Percentiles rank a stretch among this genome's conserved stretches.
Evolutionary conservation across 1,284 basidiomycete genomes (phyloP).

Genomic region (Exsudoporus floridanus): DNA sequence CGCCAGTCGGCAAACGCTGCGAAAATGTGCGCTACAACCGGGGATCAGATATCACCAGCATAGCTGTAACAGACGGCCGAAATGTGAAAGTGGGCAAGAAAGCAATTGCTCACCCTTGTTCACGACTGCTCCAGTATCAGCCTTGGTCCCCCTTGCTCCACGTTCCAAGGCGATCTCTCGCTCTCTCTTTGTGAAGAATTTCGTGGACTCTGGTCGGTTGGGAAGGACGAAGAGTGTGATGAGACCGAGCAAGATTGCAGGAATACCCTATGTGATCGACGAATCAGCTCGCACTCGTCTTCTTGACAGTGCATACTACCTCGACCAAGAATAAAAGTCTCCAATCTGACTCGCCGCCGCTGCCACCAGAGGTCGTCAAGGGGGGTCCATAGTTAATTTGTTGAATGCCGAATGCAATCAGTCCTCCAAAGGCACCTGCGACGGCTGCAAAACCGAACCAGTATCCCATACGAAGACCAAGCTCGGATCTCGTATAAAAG

Average conservation of each 20-base stretch:
- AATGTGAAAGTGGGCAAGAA: not conserved
- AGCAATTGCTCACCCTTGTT: conserved; percentile 53
- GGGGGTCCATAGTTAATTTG: conserved; percentile 43
- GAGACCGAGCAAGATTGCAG: conserved; percentile 70
- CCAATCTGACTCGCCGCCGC: conserved; percentile 46
- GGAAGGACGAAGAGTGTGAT: conserved; percentile 68
- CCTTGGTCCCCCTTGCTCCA: conserved; percentile 66
- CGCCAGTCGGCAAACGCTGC: conserved; percentile 69
- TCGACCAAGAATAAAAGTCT: conserved; percentile 76
- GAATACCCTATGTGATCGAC: conserved; percentile 49
- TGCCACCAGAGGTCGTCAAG: conserved; percentile 21
- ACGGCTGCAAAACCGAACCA: conserved; percentile 81
- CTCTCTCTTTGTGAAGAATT: conserved; percentile 67
- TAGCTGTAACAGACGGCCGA: not conserved
- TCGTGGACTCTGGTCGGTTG: conserved; percentile 73
- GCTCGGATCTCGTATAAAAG: conserved; percentile 71
- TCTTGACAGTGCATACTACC: conserved; percentile 36
- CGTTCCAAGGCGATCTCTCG: conserved; percentile 71
- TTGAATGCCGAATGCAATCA: conserved; percentile 73
- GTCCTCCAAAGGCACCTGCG: conserved; percentile 77
- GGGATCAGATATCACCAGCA: not conserved
- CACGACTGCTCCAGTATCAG: conserved; percentile 65
- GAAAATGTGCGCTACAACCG: conserved; percentile 52
- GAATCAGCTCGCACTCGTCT: not conserved
- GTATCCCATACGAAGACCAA: conserved; percentile 72